Base-by-base conservation (phyloP, 805 yeast species). In the Komagataella kurtzmanii region DNA sequence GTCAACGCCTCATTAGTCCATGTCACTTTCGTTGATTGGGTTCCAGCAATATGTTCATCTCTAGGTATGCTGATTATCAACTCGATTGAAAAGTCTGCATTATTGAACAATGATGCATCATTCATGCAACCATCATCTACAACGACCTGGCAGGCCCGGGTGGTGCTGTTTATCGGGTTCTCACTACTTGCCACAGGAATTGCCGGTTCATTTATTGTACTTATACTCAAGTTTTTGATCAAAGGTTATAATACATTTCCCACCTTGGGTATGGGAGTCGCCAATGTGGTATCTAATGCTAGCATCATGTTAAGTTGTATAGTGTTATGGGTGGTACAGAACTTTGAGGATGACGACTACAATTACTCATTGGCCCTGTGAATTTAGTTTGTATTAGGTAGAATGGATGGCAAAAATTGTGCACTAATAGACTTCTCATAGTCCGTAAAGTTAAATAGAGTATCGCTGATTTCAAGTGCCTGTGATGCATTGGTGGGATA, bases 21-120 rank as follows among this genome's bases (percentile, higher is more conserved):
- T 64, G 88, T 93, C 24, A 81, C 91, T 3, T 87, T 91, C 62
- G 83, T 88, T 45, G 99, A 91, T 68, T 91, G 99, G 99, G 80
- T 93, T 50, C 99, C 99, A 3, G 81, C 86, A 56, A 76, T 91
- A 24, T 85, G 97, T 58, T 83, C 95, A 6, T 80, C 95, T 0
- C 65, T 89, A 43, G 99, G 99, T 1, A 90, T 90, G 88, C 70
- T 90, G 46, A 82, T 89, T 52, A 80, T 85, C 56, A 85, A 83
- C 58, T 75, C 84, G 30, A 82, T 85, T 46, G 90, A 84, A 58
- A 84, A 84, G 63, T 70, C 80, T 45, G 78, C 80, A 51, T 71
- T 81, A 72, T 75, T 74, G 59, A 60, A 61, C 58, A 70, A 66
- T 57, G 57, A 64, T 56, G 17, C 52, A 57, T 7, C 63, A 4